Percentiles rank a stretch among this genome's conserved stretches.
These are phyloP conservation scores for Dothiorella sarmentorum DNA, from an alignment of 2,329 filamentous ascomycete genomes.

Conservation along the genomic window DNA sequence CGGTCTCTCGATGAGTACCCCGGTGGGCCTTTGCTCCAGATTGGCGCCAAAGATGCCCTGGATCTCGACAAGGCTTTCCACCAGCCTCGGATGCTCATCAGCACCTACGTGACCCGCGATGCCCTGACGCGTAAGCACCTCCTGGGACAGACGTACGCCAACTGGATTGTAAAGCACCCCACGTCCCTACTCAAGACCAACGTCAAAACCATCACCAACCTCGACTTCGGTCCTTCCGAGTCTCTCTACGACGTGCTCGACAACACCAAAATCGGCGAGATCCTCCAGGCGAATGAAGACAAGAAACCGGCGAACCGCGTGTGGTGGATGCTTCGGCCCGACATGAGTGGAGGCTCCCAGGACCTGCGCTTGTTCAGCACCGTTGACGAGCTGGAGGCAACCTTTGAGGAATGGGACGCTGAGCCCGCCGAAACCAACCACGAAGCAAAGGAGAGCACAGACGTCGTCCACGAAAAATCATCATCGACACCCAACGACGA, in stretches of 20 bases:
- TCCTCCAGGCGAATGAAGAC: slow-evolving; percentile 65
- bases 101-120: slow-evolving; percentile 93
- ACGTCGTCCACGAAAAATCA: too few relatives aligned
- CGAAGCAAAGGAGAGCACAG: not conserved
- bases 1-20: slow-evolving; percentile 44
- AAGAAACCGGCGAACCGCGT: slow-evolving; percentile 48
- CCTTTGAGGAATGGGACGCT: slow-evolving; percentile 89
- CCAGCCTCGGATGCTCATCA: slow-evolving; percentile 63
- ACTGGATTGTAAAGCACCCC: slow-evolving; percentile 83
- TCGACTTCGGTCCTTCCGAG: slow-evolving; percentile 94
- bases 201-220: slow-evolving; percentile 75
- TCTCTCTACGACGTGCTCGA: slow-evolving; percentile 91
- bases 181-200: slow-evolving; percentile 64
- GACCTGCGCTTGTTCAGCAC: slow-evolving; percentile 86
- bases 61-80: slow-evolving; percentile 76
- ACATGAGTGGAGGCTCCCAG: slow-evolving; percentile 94
- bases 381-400: slow-evolving; percentile 77
- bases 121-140: slow-evolving; percentile 96
- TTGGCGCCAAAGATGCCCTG: slow-evolving; percentile 79
- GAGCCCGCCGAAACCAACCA: slow-evolving; percentile 55
- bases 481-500: slow-evolving; percentile 45
- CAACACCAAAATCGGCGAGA: slow-evolving; percentile 79
- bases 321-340: slow-evolving; percentile 98
- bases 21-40: slow-evolving; percentile 63
- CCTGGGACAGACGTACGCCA: slow-evolving; percentile 74